These are phyloP conservation scores for Ophiocordyceps robertsii DNA, from an alignment of 2,329 filamentous ascomycete species.

Conservation along the genomic window DNA sequence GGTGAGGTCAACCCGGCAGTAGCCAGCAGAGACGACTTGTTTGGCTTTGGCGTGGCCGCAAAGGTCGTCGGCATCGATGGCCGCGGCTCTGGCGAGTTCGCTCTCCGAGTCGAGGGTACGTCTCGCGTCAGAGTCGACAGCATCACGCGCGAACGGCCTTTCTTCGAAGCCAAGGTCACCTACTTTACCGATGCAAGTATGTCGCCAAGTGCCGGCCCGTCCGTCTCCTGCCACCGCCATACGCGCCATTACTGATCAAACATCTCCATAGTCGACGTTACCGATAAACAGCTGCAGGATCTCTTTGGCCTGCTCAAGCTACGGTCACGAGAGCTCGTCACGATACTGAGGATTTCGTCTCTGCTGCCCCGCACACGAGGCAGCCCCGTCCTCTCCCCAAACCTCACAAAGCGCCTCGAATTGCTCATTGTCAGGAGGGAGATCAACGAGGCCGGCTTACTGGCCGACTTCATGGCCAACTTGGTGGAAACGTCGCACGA, in stretches of 20 bases:
- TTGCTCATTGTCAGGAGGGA: constrained; percentile 76
- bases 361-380: constrained; percentile 60
- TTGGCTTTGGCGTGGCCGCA: constrained; percentile 67
- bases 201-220: constrained; percentile 7
- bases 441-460: constrained; percentile 63
- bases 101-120: constrained; percentile 74
- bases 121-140: constrained; percentile 59
- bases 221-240: background rate
- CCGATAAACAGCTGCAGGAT: constrained; percentile 50
- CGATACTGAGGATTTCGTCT: constrained; percentile 70
- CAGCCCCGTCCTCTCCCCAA: constrained; percentile 57
- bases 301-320: constrained; percentile 73
- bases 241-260: background rate
- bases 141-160: constrained; percentile 60
- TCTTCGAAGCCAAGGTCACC: constrained; percentile 70
- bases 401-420: constrained; percentile 78
- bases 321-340: constrained; percentile 73
- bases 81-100: constrained; percentile 61
- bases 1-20: constrained; percentile 42
- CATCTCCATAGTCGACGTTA: constrained; percentile 12
- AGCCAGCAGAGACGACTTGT: constrained; percentile 60
- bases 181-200: constrained; percentile 57
- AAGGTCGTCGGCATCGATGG: constrained; percentile 71
- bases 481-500: constrained; percentile 77
- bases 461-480: constrained; percentile 96